Evolutionary conservation across 73 alveolate genomes (phyloP).

Genomic region (Breviolum minutum): DNA sequence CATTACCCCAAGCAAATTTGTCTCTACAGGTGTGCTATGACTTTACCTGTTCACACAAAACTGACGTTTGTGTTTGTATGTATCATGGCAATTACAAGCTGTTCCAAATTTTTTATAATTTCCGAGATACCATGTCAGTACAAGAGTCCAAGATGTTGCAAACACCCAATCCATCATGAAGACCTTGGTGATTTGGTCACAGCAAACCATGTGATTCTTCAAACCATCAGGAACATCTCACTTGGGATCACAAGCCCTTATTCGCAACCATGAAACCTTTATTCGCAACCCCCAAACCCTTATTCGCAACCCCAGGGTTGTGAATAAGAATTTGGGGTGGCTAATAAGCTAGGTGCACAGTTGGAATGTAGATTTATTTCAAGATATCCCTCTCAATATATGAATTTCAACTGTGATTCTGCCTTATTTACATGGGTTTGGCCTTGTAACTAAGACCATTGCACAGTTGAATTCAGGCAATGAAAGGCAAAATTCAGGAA

Average conservation of each 20-base stretch:
- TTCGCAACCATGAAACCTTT: neutral
- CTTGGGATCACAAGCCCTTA: neutral
- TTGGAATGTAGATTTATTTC: neutral
- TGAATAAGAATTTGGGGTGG: too few species aligned
- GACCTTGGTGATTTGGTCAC: neutral
- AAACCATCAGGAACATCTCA: neutral
- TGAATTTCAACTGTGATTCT: neutral
- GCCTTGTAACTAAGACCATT: neutral
- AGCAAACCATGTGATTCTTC: neutral
- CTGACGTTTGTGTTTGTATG: neutral
- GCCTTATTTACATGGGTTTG: neutral
- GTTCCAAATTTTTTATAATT: too few species aligned
- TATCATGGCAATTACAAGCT: too few species aligned
- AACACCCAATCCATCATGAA: neutral
- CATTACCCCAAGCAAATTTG: too few species aligned
- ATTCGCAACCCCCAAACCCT: neutral
- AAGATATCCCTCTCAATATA: neutral
- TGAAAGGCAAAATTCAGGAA: too few species aligned
- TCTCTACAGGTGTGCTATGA: too few species aligned
- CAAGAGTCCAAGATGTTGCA: neutral
- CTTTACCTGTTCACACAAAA: neutral
- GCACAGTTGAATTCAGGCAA: too few species aligned
- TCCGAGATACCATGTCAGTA: neutral
- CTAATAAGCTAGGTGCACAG: neutral
- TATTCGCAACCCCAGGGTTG: neutral